A percentile compares a stretch with the other conserved stretches of the same genome.
Evolutionary conservation across 345 rosid genomes (phyloP).

Genomic region (Dipteronia dyeriana): DNA sequence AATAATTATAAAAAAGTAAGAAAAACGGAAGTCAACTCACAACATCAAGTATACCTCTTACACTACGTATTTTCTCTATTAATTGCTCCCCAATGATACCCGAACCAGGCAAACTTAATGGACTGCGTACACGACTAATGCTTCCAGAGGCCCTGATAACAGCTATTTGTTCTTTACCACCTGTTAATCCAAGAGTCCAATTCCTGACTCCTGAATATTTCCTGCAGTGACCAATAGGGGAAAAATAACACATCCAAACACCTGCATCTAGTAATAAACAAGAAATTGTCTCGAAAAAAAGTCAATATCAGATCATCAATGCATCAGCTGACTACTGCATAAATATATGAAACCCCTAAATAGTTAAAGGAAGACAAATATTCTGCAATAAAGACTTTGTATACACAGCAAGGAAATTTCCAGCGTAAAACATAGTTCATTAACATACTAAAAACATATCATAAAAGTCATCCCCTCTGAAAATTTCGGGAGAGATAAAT

Average conservation of each 20-base stretch:
- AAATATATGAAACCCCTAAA: background rate
- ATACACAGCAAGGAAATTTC: background rate
- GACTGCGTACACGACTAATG: constrained; percentile 81
- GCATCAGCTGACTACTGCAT: background rate
- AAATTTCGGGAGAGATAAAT: background rate
- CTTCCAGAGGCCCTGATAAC: constrained; percentile 89
- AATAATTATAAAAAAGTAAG: too few relatives aligned
- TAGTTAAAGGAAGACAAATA: background rate
- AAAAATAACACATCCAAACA: background rate
- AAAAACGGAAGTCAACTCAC: background rate
- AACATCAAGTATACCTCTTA: constrained; percentile 59
- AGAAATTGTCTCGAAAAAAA: constrained; percentile 12
- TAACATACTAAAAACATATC: background rate
- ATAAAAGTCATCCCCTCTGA: background rate
- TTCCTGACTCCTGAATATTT: constrained; percentile 79
- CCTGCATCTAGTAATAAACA: constrained; percentile 3
- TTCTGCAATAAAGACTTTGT: background rate
- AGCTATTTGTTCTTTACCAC: constrained; percentile 81
- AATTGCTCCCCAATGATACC: constrained; percentile 78
- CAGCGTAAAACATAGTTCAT: background rate
- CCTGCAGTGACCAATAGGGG: constrained; percentile 41
- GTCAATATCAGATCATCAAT: background rate
- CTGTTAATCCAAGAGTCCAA: constrained; percentile 89
- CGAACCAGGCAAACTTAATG: constrained; percentile 64
- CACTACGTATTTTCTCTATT: constrained; percentile 79